Evolutionary conservation across 257 asterid species (phyloP), one percentile per base, ranked within the genome.

Genomic region (Fraxinus pennsylvanica): DNA sequence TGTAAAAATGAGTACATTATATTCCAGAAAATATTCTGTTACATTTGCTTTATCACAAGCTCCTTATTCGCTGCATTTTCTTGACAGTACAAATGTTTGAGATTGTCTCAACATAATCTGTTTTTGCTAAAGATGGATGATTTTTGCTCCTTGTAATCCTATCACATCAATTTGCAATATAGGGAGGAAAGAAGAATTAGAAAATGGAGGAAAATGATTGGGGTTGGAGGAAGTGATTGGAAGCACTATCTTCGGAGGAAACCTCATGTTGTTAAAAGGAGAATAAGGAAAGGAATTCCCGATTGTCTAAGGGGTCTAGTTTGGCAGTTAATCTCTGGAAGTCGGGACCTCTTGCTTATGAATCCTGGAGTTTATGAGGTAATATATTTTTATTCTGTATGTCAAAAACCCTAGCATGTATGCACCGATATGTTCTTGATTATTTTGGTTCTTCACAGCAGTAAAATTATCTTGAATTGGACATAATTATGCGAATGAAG

Each of bases 351-450:
- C 87, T 85, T 96, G 88, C 89, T 96, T 78, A 85, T 92, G 97
- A 96, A 96, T 84, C 97, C 99, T 74, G 99, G 99, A 69, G 99
- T 96, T 45, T 96, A 96, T 81, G 98, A 96, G 99, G 99, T 96
- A 83, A 81, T 22, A 45, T 14, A n/a, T 35, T 54, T n/a, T 59
- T 27, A 17, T 78, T 81, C 6, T 66, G 47, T 66, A 5, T 45
- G 71, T 69, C 78, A 43, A 36, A 69, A 69, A 47, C 71, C 76
- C 22, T 38, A 72, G 29, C 32, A 63, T 30, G 73, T 1, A 6
- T 35, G 76, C 29, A 71, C 50, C 32, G 10, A 33, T 57, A 39
- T 71, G 5, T 76, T 30, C 22, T 27, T 74, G 36, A 71, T 13
- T 71, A 67, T 7, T 66, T 29, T 75, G 76, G 32, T 33, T 17